Base-by-base conservation (phyloP, 352 stramenopile species). In the Phytophthora citrophthora region DNA sequence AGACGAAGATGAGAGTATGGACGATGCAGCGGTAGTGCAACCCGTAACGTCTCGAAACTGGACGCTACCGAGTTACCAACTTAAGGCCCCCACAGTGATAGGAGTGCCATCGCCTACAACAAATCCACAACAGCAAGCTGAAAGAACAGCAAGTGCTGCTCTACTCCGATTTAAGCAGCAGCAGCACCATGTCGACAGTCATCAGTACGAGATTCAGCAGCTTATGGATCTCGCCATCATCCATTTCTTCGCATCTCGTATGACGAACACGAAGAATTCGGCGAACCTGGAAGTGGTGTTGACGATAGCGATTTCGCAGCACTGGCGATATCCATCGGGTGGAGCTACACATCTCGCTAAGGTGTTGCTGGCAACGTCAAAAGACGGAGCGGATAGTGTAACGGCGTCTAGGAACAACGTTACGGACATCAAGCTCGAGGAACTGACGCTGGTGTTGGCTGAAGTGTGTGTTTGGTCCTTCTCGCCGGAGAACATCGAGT, bases 401-500 rank as follows among this genome's bases (percentile, higher is more conserved):
- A 53, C 40, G 11, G 24, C 4, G 34, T 29, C 54, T 40, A 32
- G n/a, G 9, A 46, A 16, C 23, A 46, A 48, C 38, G 47, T 9
- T 10, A 20, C 32, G 9, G 11, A 54, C n/a, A n/a, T n/a, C n/a
- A n/a, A n/a, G n/a, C n/a, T n/a, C n/a, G 63, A 74, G 7, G 61
- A 75, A 18, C 50, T 80, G 43, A 51, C 75, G 49, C 40, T 72
- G 7, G n/a, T 72, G 18, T 49, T 80, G 60, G 36, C 45, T 8
- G 72, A 75, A 44, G 55, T 80, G 15, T 59, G 51, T 16, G 58
- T 80, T 32, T 80, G 68, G 68, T 43, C 61, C 32, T 63, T 80
- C 1, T 63, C 64, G 7, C 45, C 46, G 4, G 61, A 70, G 24
- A 75, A 49, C 31, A 16, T 77, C 5, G 51, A 20, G 12, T 18